Conservation (phyloP, 2,329 filamentous ascomycete genomes). For the Aureobasidium sp. region DNA sequence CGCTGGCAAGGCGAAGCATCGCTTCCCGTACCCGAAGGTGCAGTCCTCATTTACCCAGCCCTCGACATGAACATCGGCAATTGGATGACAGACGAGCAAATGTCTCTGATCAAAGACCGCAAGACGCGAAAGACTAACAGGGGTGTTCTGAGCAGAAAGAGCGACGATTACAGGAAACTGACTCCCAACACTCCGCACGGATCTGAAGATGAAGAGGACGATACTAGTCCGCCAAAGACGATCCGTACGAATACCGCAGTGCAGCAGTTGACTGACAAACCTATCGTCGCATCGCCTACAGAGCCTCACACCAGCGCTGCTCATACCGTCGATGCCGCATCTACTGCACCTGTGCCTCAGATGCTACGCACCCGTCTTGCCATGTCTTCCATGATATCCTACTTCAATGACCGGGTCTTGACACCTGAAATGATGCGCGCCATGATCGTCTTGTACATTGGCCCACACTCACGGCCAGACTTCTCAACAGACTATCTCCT, state of each 20-base stretch:
- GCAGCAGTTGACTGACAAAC: slow-evolving; percentile 19
- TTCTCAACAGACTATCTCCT: slow-evolving; percentile 87
- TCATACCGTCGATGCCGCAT: slow-evolving; percentile 25
- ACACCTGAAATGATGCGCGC: slow-evolving; percentile 98
- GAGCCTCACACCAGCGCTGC: slow-evolving; percentile 23
- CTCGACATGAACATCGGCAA: slow-evolving; percentile 97
- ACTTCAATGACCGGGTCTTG: slow-evolving; percentile 91
- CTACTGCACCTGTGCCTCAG: slow-evolving; percentile 34
- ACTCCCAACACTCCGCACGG: slow-evolving; percentile 73
- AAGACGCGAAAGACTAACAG: slow-evolving; percentile 69
- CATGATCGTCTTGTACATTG: slow-evolving; percentile 98
- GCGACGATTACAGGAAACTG: slow-evolving; percentile 76
- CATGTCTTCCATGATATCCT: slow-evolving; percentile 95
- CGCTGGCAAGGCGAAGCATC: slow-evolving; percentile 47
- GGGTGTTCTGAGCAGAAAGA: slow-evolving; percentile 75
- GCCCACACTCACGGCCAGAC: slow-evolving; percentile 84
- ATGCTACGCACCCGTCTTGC: slow-evolving; percentile 75
- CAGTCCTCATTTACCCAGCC: slow-evolving; percentile 81
- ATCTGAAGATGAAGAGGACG: slow-evolving; percentile 62
- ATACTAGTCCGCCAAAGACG: slow-evolving; percentile 10
- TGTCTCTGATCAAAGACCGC: slow-evolving; percentile 83
- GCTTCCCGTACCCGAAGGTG: slow-evolving; percentile 67
- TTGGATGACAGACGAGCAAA: slow-evolving; percentile 99
- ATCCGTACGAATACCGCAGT: background rate
- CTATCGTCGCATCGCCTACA: slow-evolving; percentile 1